Evolutionary conservation across 306 rosid species (phyloP).

Genomic region (Vigna mungo): DNA sequence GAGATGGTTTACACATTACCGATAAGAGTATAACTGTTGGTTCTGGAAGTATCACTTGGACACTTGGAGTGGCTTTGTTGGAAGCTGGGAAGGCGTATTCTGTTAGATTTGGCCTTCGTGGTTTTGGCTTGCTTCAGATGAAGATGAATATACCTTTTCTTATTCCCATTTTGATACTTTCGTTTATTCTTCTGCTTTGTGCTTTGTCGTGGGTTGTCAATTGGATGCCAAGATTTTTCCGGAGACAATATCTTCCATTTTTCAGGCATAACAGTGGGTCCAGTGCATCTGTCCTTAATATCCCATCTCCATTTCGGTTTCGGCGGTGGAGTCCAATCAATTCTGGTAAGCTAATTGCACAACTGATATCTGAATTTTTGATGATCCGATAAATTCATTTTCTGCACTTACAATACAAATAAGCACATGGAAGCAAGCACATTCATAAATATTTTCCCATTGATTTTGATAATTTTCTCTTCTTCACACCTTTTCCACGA

Average conservation of each 20-base stretch:
- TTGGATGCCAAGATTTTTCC: conserved; percentile 77
- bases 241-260: conserved; percentile 85
- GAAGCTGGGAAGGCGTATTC: conserved; percentile 86
- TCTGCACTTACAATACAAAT: not conserved
- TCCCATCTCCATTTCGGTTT: conserved; percentile 84
- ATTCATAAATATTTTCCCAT: not conserved
- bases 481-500: not conserved
- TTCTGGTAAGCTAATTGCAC: conserved; percentile 67
- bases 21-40: conserved; percentile 79
- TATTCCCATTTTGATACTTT: conserved; percentile 65
- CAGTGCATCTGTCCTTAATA: conserved; percentile 72
- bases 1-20: conserved; percentile 92
- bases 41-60: conserved; percentile 98
- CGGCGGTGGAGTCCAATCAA: conserved; percentile 92
- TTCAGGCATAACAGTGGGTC: conserved; percentile 71
- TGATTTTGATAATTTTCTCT: not conserved
- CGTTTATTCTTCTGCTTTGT: conserved; percentile 64
- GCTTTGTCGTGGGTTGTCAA: conserved; percentile 72
- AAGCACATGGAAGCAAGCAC: not conserved
- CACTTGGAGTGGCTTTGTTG: conserved; percentile 92
- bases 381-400: not conserved
- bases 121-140: conserved; percentile 67
- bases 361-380: conserved; percentile 24
- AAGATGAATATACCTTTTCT: conserved; percentile 69
- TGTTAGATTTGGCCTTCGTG: conserved; percentile 59